Conservation (phyloP, 257 asterid species). For the Nicotiana undulata region DNA sequence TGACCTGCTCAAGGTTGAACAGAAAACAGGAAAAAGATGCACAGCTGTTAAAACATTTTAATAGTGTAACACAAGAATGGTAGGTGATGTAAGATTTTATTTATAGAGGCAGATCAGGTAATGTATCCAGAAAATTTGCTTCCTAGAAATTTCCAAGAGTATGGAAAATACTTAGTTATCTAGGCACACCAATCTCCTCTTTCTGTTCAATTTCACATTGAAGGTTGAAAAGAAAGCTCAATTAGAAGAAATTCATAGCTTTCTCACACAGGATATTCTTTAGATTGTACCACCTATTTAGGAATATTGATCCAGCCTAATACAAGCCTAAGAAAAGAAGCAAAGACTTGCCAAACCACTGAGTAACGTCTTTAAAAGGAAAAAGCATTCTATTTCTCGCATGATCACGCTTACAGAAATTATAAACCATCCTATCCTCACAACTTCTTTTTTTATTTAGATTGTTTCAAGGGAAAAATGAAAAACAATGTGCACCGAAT, state of each 20-base stretch:
- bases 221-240: neutral
- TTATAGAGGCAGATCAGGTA: neutral
- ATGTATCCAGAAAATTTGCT: neutral
- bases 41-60: neutral
- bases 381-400: no score
- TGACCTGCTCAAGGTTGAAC: conserved; percentile 26
- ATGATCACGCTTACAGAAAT: neutral
- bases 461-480: neutral
- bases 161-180: neutral
- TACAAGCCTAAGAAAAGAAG: no score
- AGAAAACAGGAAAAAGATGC: conserved; percentile 2
- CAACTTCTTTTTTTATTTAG: neutral
- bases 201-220: neutral
- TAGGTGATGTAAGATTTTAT: neutral
- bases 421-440: neutral
- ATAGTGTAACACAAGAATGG: neutral
- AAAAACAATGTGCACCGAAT: neutral
- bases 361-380: neutral
- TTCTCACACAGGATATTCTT: neutral
- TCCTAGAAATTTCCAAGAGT: neutral
- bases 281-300: neutral
- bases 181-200: neutral
- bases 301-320: neutral
- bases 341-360: neutral
- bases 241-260: neutral